A percentile compares a stretch with the other conserved stretches of the same genome.
Conservation (phyloP, 495 filamentous ascomycete genomes). For the Penicillium manginii region DNA sequence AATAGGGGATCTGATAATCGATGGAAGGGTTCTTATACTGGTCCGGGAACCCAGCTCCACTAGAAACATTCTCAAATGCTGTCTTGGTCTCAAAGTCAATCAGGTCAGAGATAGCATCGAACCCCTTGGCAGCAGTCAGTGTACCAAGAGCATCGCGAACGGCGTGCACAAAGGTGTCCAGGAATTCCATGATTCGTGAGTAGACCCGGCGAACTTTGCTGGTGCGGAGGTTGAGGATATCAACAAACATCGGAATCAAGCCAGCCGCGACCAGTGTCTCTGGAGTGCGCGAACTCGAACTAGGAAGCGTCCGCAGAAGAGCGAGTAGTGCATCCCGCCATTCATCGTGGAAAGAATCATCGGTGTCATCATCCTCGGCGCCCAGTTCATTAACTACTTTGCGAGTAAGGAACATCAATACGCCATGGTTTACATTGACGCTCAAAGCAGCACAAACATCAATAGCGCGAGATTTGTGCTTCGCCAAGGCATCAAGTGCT, state of each 20-base stretch:
- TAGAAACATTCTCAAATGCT: constrained; percentile 63
- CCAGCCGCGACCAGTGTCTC: constrained; percentile 83
- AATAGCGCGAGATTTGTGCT: constrained; percentile 71
- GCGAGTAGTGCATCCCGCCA: constrained; percentile 90
- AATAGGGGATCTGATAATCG: constrained; percentile 91
- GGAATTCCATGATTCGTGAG: constrained; percentile 77
- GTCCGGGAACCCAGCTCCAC: constrained; percentile 74
- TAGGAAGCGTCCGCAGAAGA: constrained; percentile 73
- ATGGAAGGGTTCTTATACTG: constrained; percentile 78
- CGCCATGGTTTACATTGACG: constrained; percentile 92
- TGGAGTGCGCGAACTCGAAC: constrained; percentile 68
- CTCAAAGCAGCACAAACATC: constrained; percentile 87
- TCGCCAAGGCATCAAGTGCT: constrained; percentile 78
- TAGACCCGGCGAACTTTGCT: constrained; percentile 79
- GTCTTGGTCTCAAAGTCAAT: constrained; percentile 77
- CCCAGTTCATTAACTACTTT: constrained; percentile 84
- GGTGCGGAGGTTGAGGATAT: constrained; percentile 84
- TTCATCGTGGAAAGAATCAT: constrained; percentile 69
- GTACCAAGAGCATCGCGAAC: constrained; percentile 79
- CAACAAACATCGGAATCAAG: constrained; percentile 83
- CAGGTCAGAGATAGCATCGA: constrained; percentile 84
- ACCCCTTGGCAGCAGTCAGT: constrained; percentile 75
- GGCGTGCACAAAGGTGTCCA: constrained; percentile 83
- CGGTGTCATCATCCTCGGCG: constrained; percentile 57
- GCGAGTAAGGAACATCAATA: constrained; percentile 90